A percentile compares a stretch with the other conserved stretches of the same genome.
Evolutionary conservation across 441 rosid species (phyloP).

Genomic region (Populus hybrid): DNA sequence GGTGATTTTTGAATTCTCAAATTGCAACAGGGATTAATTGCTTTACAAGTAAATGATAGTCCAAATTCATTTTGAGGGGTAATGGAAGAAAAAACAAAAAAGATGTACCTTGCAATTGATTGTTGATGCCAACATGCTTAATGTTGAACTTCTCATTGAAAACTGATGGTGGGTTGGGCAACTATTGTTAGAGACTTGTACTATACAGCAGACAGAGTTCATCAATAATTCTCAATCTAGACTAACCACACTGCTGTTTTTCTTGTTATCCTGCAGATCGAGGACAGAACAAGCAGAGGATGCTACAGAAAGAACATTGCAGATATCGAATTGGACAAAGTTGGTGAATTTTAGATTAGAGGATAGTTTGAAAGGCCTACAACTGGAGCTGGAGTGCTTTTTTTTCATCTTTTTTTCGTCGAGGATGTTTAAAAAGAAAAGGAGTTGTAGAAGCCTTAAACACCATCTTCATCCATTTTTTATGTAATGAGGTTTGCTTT

Average conservation of each 20-base stretch:
- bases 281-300: conserved; percentile 8
- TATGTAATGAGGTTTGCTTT: background rate
- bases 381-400: background rate
- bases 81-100: background rate
- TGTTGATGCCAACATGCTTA: background rate
- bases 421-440: background rate
- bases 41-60: background rate
- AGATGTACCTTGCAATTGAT: background rate
- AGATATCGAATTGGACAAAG: background rate
- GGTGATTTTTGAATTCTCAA: background rate
- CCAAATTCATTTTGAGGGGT: background rate
- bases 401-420: background rate
- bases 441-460: background rate
- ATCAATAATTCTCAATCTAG: background rate
- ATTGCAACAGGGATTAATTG: background rate
- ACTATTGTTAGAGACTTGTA: background rate
- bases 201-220: background rate
- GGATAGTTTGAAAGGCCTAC: background rate
- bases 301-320: background rate
- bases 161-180: background rate
- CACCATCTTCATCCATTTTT: background rate
- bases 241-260: background rate
- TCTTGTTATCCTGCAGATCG: background rate
- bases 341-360: background rate
- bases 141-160: background rate